phyloP scores from a whole-genome alignment of 2,329 filamentous ascomycete species.

The Alternaria tenuissima region DNA sequence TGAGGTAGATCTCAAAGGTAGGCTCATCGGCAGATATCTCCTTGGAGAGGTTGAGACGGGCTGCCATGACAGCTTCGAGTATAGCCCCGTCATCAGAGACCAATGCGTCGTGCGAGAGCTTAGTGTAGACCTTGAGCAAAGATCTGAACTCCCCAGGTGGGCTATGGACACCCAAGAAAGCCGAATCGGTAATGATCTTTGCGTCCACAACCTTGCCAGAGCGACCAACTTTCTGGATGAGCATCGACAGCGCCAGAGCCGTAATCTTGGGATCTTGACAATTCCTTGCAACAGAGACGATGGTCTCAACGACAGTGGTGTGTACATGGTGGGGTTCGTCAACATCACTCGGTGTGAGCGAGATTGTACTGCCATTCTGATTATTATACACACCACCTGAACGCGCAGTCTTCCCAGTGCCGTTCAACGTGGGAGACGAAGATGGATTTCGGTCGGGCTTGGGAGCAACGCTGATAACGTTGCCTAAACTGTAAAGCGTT shows the following conservation, averaged over 20 bases:
- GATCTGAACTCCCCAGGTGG: slow-evolving; percentile 84
- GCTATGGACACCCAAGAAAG: slow-evolving; percentile 77
- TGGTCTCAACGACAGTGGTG: slow-evolving; percentile 90
- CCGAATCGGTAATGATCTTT: slow-evolving; percentile 83
- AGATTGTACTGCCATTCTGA: slow-evolving; percentile 78
- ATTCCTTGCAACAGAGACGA: slow-evolving; percentile 85
- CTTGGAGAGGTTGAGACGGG: slow-evolving; percentile 78
- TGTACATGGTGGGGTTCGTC: slow-evolving; percentile 82
- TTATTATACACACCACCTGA: slow-evolving; percentile 51
- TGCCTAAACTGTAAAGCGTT: slow-evolving; percentile 94
- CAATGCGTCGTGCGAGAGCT: slow-evolving; percentile 76
- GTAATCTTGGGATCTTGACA: slow-evolving; percentile 91
- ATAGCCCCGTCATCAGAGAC: slow-evolving; percentile 72
- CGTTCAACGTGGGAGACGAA: slow-evolving; percentile 60
- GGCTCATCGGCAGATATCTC: slow-evolving; percentile 73
- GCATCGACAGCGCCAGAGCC: slow-evolving; percentile 90
- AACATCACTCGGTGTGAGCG: slow-evolving; percentile 75
- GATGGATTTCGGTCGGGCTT: slow-evolving; percentile 58
- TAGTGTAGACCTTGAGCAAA: slow-evolving; percentile 82
- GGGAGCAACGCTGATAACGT: slow-evolving; percentile 81
- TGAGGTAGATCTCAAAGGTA: slow-evolving; percentile 82
- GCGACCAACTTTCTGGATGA: slow-evolving; percentile 93
- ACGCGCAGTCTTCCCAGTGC: slow-evolving; percentile 55
- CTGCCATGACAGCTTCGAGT: slow-evolving; percentile 79
- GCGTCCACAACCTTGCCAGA: slow-evolving; percentile 82